Evolutionary conservation across 164 flowering plant species (phyloP).

Genomic region (Tetracentron sinense): DNA sequence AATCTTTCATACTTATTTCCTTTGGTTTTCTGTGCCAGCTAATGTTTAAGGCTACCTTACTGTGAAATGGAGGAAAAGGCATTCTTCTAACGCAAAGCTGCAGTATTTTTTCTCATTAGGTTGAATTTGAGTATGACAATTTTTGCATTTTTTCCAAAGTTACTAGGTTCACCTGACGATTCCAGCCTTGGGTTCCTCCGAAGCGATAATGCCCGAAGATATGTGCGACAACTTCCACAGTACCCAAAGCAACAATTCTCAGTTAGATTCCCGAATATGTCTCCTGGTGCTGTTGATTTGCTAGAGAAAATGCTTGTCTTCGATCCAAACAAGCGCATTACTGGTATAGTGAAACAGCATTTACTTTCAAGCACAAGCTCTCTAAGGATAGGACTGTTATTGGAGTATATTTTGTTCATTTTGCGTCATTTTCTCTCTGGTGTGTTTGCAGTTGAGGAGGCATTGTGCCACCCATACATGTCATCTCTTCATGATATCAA

Average conservation of each 20-base stretch:
- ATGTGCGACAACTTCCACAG: conserved; percentile 89
- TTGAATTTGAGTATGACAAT: conserved; percentile 7
- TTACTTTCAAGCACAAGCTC: not conserved
- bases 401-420: not conserved
- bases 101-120: not conserved
- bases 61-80: not conserved
- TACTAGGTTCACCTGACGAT: conserved; percentile 92
- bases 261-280: conserved; percentile 60
- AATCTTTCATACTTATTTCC: too few relatives aligned
- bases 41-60: too few relatives aligned
- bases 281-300: conserved; percentile 71
- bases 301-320: conserved; percentile 93
- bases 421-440: not conserved
- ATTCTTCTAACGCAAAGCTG: not conserved
- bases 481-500: conserved; percentile 82
- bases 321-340: conserved; percentile 84
- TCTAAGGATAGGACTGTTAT: not conserved
- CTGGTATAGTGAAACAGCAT: conserved; percentile 43
- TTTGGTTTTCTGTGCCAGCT: too few relatives aligned
- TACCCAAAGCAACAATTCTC: conserved; percentile 72
- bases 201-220: conserved; percentile 90
- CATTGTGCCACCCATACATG: conserved; percentile 81
- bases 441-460: conserved; percentile 69
- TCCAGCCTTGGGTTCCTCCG: conserved; percentile 93
- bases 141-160: conserved; percentile 34